Evolutionary conservation across 2,329 filamentous ascomycete species (phyloP), one percentile per base, ranked within the genome.

Genomic region (Leptographium galeiforme): DNA sequence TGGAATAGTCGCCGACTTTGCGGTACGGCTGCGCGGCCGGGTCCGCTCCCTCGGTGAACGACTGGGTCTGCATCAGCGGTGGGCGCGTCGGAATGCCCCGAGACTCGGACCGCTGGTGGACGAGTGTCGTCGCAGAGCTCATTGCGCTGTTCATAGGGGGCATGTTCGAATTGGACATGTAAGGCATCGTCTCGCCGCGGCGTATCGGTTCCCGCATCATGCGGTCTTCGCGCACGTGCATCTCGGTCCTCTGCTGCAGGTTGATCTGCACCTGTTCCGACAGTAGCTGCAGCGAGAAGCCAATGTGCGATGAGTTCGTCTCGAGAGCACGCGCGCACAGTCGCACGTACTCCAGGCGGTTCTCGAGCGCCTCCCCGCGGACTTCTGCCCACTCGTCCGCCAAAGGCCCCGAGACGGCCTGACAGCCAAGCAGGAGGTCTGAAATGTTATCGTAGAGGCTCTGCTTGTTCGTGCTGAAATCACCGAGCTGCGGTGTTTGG

Each of bases 351-450:
- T 85, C 86, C 32, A 97, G 69, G 25, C 93, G 82, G 59, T 88
- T 88, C 63, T 96, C 91, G 34, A 98, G 73, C 8, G 90, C 87
- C 64, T 95, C 89, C 2, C 89, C 89, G 45, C 89, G 82, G n/a
- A 90, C 75, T 65, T 95, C 89, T 5, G 90, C 82, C 93, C 93
- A 98, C 69, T 98, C 93, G 64, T 98, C 93, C 10, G 85, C 87
- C 45, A 98, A 69, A 7, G 93, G 93, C 10, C 88, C 88, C 7
- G 89, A 87, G n/a, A 97, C 85, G 30, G 87, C 82, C 68, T 98
- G 93, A 63, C 90, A 96, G 55, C 85, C 82, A 50, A 95, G 71
- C 5, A 97, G 71, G 33, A 98, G 77, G 65, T 97, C 93, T 10
- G 89, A 90, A 53, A 95, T 85, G 55, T 89, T 86, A 67, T 97